Base-by-base conservation (phyloP, 2,329 filamentous ascomycete genomes). In the Paramyrothecium roridum region DNA sequence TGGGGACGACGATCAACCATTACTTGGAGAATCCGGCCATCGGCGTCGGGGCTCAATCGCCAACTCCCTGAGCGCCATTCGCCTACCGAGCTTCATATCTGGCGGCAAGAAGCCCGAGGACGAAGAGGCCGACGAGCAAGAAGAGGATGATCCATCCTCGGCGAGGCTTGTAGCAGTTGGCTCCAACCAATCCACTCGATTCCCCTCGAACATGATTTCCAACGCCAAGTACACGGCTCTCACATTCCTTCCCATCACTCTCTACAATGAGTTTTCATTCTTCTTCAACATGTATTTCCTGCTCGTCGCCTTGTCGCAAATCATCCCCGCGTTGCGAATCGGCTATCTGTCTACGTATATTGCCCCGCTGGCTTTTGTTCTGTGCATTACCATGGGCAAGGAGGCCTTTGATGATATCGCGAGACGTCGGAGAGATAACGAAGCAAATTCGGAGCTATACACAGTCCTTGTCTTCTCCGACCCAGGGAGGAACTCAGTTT, bases 281-380 rank as follows among this genome's bases (percentile, higher is more conserved):
- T 99, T 99, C 76, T 96, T 99, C 81, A 99, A 99, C 81, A 91
- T 98, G 80, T 99, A 99, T 71, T 99, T 99, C 71, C 80, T 99
- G 54, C 85, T 98, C 23, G 95, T 99, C 51, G 96, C 95, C 8
- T 75, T 98, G 51, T 98, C 93, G 40, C 95, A 99, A 74, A 87
- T 91, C 47, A 93, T 99, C 66, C 93, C 92, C 3, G 84, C 90
- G 21, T 76, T 99, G 54, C 86, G 92, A 54, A 97, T 99, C 61
- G 95, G 95, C 54, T 98, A 97, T 71, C 82, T 99, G 58, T 90
- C 90, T 30, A 98, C 95, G 2, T 99, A 99, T 66, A 86, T 98
- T 70, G 93, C 90, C 20, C 95, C 95, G 1, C 75, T 99, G 59
- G 91, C 88, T 1, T 97, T 97, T 73, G 96, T 99, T 57, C 82